Evolutionary conservation across 2,329 filamentous ascomycete genomes (phyloP), one percentile per base, ranked within the genome.

Genomic region (Colletotrichum sp.): DNA sequence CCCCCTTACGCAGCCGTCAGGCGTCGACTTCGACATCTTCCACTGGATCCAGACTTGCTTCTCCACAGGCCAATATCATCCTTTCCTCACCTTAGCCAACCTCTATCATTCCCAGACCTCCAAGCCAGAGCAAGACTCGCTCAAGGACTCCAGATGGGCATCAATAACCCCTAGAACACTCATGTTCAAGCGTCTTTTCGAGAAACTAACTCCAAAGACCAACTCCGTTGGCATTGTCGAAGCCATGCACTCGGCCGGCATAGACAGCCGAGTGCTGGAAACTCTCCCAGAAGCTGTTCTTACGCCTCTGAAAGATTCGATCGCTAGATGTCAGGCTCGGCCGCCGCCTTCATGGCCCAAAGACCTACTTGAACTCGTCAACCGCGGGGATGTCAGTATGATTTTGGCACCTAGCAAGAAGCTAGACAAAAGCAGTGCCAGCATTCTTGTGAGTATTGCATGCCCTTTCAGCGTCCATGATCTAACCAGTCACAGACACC

Each of bases 281-380:
- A 96, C 94, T 1, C 87, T 98, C 2, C 96, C 97, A 3, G 95
- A 98, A 83, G 92, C 95, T 30, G 89, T 98, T n/a, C 90, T 94
- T 69, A 91, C 93, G 3, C 94, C 95, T 0, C 87, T 98, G 16
- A 93, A 94, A 81, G 96, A 98, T 84, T 92, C 94, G 7, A 95
- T 98, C 55, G 91, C 93, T n/a, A 90, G 92, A 77, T 98, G 95
- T 78, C 96, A 98, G 82, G 90, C 92, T n/a, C 91, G 92, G 75
- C 96, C 96, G 21, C 95, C 96, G 12, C 90, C 92, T 1, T 91
- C 89, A 2, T 98, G 96, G 96, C 89, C 91, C 16, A 89, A 89
- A 56, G 89, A 91, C 2, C 86, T 98, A 7, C 89, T 98, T 16
- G 89, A 92, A 69, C 86, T 98, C 7, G 92, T 98, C 14, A 94